phyloP scores from a whole-genome alignment of 306 rosid species.

The Medicago lupulina region DNA sequence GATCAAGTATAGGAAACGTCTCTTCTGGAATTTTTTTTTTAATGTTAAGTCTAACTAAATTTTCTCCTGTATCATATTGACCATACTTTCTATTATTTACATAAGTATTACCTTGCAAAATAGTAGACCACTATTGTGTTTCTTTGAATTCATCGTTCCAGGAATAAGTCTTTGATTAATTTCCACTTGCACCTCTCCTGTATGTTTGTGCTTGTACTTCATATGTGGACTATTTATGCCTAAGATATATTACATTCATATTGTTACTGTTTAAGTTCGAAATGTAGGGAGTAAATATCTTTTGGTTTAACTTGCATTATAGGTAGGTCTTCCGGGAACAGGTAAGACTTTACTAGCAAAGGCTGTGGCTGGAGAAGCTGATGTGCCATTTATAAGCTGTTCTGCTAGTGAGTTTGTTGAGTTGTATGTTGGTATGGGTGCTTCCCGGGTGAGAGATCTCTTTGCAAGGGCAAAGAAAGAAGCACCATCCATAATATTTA shows the following conservation, averaged over 20 bases:
- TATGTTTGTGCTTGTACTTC: neutral
- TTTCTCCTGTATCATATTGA: conserved; percentile 9
- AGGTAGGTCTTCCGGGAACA: conserved; percentile 99
- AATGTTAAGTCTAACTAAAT: neutral
- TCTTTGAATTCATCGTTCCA: conserved; percentile 14
- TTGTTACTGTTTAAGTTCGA: conserved; percentile 28
- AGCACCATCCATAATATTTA: conserved; percentile 92
- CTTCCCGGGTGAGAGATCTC: conserved; percentile 99
- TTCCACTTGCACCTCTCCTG: conserved; percentile 27
- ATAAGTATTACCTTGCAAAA: conserved; percentile 10
- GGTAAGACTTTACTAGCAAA: conserved; percentile 99
- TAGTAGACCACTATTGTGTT: conserved; percentile 13
- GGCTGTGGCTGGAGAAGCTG: conserved; percentile 99
- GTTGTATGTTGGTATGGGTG: conserved; percentile 99
- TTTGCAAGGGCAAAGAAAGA: conserved; percentile 99
- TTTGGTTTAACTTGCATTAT: conserved; percentile 47
- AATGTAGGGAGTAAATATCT: conserved; percentile 31
- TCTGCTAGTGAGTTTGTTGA: conserved; percentile 99
- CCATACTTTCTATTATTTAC: conserved; percentile 26
- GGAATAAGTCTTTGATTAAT: conserved; percentile 17
- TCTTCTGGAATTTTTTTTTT: conserved; percentile 35
- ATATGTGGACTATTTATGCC: conserved; percentile 33
- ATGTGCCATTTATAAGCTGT: conserved; percentile 95
- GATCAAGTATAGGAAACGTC: conserved; percentile 40
- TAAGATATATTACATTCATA: conserved; percentile 2